Base-by-base conservation (phyloP, 306 rosid species). In the Rosa chinensis region DNA sequence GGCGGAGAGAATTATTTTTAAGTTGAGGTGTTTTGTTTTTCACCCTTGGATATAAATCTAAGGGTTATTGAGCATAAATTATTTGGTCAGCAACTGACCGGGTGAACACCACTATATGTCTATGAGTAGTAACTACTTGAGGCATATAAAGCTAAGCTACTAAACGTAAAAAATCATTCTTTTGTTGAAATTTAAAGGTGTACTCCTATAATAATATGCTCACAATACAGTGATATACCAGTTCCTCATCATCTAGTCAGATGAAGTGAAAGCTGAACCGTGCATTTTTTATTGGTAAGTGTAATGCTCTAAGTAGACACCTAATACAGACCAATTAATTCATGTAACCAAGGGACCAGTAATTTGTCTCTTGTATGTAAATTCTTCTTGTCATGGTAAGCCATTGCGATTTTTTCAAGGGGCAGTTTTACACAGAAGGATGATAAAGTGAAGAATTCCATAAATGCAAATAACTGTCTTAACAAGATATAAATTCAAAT, bases 401-500 rank as follows among this genome's bases (percentile, higher is more conserved):
- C 35, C 10, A 12, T 11, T 18, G 49, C 21, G 49, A 73, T 32
- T 73, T 49, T 72, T 72, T 50, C 47, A 23, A 25, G 16, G 59
- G 50, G 23, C 75, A 47, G 10, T 25, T 48, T 28, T 23, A 25
- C 59, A 28, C 35, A 44, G 25, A 28, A 71, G 39, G 42, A 70
- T 47, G 42, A 13, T 32, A 4, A 8, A 47, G 42, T 23, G 42
- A 23, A 10, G 49, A 14, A 17, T 47, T 70, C 23, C 53, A 23
- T 48, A 39, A 71, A 71, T 48, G 75, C 75, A 48, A 25, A 71
- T 48, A 71, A 71, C 75, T 3, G 61, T 25, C 74, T 45, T 23
- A 70, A 70, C 74, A 47, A 71, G 75, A 25, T 25, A 50, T 16
- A 49, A 72, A 72, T 48, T 28, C 62, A 72, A 32, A 32, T 32